These are phyloP conservation scores for Entoloma clypeatum DNA, from an alignment of 1,284 basidiomycete genomes.

Conservation along the genomic window DNA sequence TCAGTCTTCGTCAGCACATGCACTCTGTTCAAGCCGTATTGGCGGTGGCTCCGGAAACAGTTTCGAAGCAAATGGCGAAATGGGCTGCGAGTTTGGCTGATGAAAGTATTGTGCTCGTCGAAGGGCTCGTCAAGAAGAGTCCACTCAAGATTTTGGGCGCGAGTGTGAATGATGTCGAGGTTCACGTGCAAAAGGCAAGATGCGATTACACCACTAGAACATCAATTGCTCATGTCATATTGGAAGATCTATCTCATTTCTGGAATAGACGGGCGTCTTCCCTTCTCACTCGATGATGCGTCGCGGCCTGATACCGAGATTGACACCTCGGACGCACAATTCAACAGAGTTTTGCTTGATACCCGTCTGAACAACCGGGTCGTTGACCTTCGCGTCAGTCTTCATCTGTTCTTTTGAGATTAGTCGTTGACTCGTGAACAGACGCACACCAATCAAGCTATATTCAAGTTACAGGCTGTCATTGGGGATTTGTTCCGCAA, in stretches of 20 bases:
- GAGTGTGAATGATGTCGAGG: constrained; percentile 84
- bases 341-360: constrained; percentile 78
- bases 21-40: constrained; percentile 90
- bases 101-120: constrained; percentile 92
- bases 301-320: constrained; percentile 79
- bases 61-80: constrained; percentile 98
- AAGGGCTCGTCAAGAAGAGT: constrained; percentile 81
- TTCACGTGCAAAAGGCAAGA: constrained; percentile 77
- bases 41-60: constrained; percentile 70
- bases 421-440: constrained; percentile 27
- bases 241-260: constrained; percentile 76
- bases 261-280: constrained; percentile 74
- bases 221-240: neutral
- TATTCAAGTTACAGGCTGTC: constrained; percentile 90
- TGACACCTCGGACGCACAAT: constrained; percentile 63
- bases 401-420: constrained; percentile 9
- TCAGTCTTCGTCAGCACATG: constrained; percentile 87
- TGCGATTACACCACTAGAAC: neutral
- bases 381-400: constrained; percentile 83
- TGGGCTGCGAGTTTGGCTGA: constrained; percentile 78
- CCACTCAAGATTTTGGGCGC: constrained; percentile 89
- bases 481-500: constrained; percentile 90
- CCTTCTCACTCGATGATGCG: constrained; percentile 94
- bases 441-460: constrained; percentile 95
- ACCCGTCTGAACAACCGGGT: constrained; percentile 96